Evolutionary conservation across 108 stramenopile species (phyloP), one percentile per base, ranked within the genome.

Genomic region (Cylindrotheca closterium): DNA sequence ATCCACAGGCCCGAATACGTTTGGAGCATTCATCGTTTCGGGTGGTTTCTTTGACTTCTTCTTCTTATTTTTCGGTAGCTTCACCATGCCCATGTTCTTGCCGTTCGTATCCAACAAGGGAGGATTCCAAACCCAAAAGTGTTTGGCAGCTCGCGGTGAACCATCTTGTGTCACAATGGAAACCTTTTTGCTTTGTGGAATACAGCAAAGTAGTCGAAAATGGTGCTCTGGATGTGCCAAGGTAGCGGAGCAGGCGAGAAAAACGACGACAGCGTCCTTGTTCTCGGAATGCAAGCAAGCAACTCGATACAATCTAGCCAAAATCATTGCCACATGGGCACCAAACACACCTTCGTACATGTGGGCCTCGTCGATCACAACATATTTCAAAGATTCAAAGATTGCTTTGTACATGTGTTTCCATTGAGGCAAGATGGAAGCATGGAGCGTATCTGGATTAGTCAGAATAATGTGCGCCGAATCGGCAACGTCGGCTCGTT

Each of bases 371-470:
- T 99, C 98, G 30, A 99, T 58, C 18, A 97, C 96, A 26, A 98
- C 88, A 59, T 85, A 96, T 0, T 63, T 49, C 0, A 98, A 37
- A 42, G 77, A 54, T 26, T 49, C 63, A 29, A 99, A 60, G 22
- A 97, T 51, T 1, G 55, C 33, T 46, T 71, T 65, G 52, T 91
- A 81, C 49, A 76, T 71, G 1, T 59, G 52, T 22, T 87, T 80
- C 91, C 96, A 96, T 15, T 82, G 63, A n/a, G 97, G 96, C 18
- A 99, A 60, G 19, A 99, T 78, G 5, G 95, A 78, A 12, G 90
- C 89, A 72, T 99, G 98, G 17, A 99, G 60, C 30, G 97, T 99
- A 71, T 99, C 98, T 1, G 98, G 98, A 73, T 99, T 99, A 10
- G 96, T 97, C 47, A 99, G 72, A 26, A 99, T 74, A 28, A 99